Evolutionary conservation across 306 rosid genomes (phyloP), one percentile per base, ranked within the genome.

Genomic region (Quercus berberidifolia): DNA sequence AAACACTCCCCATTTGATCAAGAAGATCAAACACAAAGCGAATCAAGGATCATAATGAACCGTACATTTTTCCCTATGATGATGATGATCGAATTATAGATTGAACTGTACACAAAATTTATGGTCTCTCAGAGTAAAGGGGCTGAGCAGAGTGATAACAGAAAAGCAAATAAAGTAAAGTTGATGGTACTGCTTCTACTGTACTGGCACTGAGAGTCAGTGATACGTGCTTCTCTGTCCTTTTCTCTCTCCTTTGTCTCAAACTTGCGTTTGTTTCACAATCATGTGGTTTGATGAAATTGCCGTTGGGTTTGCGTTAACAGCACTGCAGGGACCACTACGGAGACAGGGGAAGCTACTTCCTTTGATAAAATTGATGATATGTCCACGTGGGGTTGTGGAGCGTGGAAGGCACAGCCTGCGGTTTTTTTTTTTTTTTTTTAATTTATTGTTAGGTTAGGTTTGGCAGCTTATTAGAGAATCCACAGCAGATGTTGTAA

Each of bases 1-100:
- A 85, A 65, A 67, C 35, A 71, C 74, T 73, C 74, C 52, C 80
- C 91, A 83, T 87, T 87, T 80, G 75, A 38, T 70, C 43, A n/a
- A 30, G 55, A 73, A 75, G 23, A 26, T 33, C 51, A 64, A 17
- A 35, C 19, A 8, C 9, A 73, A 25, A 2, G 4, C 9, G 5
- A 51, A 58, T 52, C 51, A 38, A 19, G 46, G 30, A 82, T 67
- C 78, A 64, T 23, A 7, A 2, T 41, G 46, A 41, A 21, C 67
- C 73, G 62, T 67, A 28, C 74, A 80, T 41, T 41, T 60, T 33
- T 31, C 57, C 33, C 78, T 14, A 17, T 15, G 55, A 76, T 30
- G 10, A 51, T 55, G 14, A 23, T 35, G 55, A 14, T 15, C 35
- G 3, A 3, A 18, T 13, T 11, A 31, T 33, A 4, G 19, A 67